Evolutionary conservation across 1,139 yeast species (phyloP), one percentile per base, ranked within the genome.

Genomic region (Zhuliangozyma blackwelliae): DNA sequence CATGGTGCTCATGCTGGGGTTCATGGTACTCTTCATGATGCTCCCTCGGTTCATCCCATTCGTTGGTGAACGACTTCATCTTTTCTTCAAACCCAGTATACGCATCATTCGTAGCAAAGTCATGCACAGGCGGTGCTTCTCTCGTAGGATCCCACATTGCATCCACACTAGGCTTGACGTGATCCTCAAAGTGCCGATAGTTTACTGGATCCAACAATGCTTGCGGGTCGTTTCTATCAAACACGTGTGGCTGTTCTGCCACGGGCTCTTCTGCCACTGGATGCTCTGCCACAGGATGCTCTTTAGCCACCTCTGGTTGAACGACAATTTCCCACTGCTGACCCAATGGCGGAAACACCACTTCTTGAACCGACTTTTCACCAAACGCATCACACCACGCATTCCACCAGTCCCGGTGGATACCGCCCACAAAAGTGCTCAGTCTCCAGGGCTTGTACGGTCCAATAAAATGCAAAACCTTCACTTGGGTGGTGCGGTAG

Each of bases 391-490:
- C 55, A 33, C 54, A 47, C 73, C 74, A 71, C 20, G 56, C 51
- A n/a, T 50, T 47, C 78, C 78, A 72, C 76, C 78, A 73, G 34
- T 55, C 59, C 28, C 48, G 52, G 41, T 61, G 65, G 26, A 49
- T 43, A 5, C 54, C 56, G 8, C 46, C 29, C n/a, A 37, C 37
- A 10, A 51, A 45, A 3, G 55, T 44, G 29, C 43, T 43, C 37
- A 47, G 47, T 28, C 57, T 56, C 97, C 97, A 92, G 1, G 98
- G 98, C 58, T 92, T 90, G 29, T 55, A 49, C 1, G 76, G 63
- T 1, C 97, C 97, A 46, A 89, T 86, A 52, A 82, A 92, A 59
- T 92, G 98, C 19, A 86, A 67, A 28, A 84, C 64, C 40, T 77
- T 75, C 34, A 88, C 74, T 38, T 59, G 61, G 3, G 59, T 43